These are phyloP conservation scores for Jaenimonas drosophilae DNA, from an alignment of 208 protist genomes.

Conservation along the genomic window DNA sequence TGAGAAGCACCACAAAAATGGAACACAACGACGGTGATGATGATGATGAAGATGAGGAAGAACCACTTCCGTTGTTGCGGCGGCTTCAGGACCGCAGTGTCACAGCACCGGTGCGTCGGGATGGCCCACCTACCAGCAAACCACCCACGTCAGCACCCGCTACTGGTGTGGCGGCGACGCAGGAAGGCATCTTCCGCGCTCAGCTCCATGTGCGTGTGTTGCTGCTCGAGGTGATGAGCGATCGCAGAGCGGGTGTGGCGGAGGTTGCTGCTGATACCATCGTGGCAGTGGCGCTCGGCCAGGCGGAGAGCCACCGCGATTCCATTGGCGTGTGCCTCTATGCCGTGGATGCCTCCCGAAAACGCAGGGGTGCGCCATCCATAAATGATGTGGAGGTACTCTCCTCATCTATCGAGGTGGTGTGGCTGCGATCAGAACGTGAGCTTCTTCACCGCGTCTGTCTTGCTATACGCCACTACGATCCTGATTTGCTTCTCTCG, in stretches of 20 bases:
- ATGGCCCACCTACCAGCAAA: background rate
- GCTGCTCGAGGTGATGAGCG: conserved; percentile 41
- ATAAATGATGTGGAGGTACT: no score
- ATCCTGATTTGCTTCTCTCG: conserved; percentile 66
- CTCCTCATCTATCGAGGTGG: no score
- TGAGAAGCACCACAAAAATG: background rate
- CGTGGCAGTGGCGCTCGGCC: conserved; percentile 46
- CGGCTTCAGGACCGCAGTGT: no score
- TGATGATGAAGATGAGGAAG: background rate
- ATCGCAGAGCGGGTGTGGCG: conserved; percentile 14
- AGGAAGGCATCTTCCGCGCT: no score
- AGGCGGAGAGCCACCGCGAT: conserved; percentile 10
- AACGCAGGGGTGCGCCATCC: background rate
- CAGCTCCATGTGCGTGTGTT: conserved; percentile 21
- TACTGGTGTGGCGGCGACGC: background rate
- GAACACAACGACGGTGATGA: background rate
- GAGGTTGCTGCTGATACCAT: conserved; percentile 20
- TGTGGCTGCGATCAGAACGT: conserved; percentile 26
- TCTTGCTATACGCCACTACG: conserved; percentile 27
- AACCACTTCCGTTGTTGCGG: background rate
- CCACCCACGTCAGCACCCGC: background rate
- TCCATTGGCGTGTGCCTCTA: conserved; percentile 30
- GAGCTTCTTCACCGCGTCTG: conserved; percentile 32
- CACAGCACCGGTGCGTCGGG: no score
- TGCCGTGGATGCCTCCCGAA: conserved; percentile 34